phyloP scores from a whole-genome alignment of 768 basidiomycete genomes.

The Rhodotorula taiwanensis region DNA sequence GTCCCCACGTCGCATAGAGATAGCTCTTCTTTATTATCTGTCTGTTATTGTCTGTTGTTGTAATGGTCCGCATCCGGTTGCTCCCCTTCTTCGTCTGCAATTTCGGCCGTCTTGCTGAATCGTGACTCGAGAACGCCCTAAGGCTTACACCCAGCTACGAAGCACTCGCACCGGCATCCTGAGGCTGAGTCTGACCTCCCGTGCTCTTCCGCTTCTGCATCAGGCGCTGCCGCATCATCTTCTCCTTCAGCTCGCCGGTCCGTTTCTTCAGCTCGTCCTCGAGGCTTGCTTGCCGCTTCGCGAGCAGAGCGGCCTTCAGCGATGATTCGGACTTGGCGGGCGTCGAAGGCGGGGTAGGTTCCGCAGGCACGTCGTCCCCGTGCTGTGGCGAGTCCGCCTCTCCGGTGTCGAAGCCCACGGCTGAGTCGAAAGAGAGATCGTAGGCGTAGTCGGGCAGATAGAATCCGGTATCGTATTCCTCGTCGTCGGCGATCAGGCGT shows the following conservation, averaged over 20 bases:
- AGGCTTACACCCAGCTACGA: not conserved
- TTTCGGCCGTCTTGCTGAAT: not conserved
- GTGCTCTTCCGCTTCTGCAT: not conserved
- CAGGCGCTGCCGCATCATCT: slow-evolving; percentile 1
- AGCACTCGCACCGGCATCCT: not conserved
- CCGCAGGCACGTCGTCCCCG: not conserved
- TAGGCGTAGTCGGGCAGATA: not conserved
- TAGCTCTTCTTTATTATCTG: not conserved
- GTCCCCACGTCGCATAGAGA: not conserved
- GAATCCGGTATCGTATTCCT: not conserved
- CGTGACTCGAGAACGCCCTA: not conserved
- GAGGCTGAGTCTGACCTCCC: too few species aligned
- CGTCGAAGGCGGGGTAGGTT: too few species aligned
- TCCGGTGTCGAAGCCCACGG: too few species aligned
- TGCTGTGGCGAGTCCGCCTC: not conserved
- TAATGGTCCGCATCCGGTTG: not conserved
- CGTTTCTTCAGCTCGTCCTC: slow-evolving; percentile 21
- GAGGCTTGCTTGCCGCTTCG: slow-evolving; percentile 16
- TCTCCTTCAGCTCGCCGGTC: slow-evolving; percentile 4
- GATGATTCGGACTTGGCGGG: not conserved
- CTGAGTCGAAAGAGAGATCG: too few species aligned
- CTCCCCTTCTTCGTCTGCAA: too few species aligned
- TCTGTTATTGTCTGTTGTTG: slow-evolving; percentile 2
- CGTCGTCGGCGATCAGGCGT: slow-evolving; percentile 9
- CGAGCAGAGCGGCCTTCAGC: slow-evolving; percentile 20